Percentiles rank a stretch among this genome's conserved stretches.
Evolutionary conservation across 2,329 filamentous ascomycete species (phyloP).

Genomic region (Metarhizium album): DNA sequence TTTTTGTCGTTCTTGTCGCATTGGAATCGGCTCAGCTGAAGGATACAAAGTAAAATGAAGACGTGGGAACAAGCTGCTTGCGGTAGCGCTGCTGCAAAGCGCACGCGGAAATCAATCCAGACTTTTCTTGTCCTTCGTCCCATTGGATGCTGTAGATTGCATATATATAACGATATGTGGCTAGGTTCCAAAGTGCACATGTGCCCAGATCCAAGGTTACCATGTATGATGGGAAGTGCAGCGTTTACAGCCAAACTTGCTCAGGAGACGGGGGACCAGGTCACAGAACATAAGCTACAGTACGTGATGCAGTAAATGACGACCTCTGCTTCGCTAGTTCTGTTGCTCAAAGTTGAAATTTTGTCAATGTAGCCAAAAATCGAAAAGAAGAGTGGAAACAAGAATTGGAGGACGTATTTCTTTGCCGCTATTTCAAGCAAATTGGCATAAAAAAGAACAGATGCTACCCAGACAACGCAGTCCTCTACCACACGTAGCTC

Average conservation of each 20-base stretch:
- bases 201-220: not conserved
- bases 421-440: not conserved
- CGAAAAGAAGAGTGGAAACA: not conserved
- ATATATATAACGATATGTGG: not conserved
- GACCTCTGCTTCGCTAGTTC: not conserved
- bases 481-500: not conserved
- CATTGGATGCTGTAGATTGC: not conserved
- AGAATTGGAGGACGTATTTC: constrained; percentile 5
- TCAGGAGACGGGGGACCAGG: no score
- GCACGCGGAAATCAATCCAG: not conserved
- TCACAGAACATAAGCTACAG: no score
- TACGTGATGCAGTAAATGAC: no score
- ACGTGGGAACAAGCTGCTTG: not conserved
- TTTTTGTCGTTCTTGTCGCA: no score
- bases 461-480: constrained; percentile 4
- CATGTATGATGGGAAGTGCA: no score
- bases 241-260: no score
- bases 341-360: not conserved
- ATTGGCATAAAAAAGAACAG: constrained; percentile 2
- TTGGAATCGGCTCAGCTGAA: not conserved
- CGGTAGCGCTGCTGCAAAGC: not conserved
- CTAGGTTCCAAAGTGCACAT: not conserved
- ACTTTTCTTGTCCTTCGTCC: not conserved
- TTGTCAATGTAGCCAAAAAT: not conserved
- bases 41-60: not conserved